Evolutionary conservation across 2,329 filamentous ascomycete species (phyloP).

Genomic region (Ceratocystis ficicola): DNA sequence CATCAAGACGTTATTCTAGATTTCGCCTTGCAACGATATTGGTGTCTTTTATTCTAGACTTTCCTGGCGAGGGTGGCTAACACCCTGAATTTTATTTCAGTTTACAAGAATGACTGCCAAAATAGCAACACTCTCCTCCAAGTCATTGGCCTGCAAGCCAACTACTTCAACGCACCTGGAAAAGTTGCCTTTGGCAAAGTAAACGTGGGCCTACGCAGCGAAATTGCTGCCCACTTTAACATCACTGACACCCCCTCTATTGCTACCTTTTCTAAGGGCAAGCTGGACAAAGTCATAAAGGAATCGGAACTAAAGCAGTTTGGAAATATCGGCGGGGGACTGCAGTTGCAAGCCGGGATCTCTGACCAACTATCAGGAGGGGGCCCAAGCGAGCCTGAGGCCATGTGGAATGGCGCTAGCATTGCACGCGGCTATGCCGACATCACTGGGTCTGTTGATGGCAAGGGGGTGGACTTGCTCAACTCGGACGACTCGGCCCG

Average conservation of each 20-base stretch:
- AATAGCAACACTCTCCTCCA: conserved; percentile 78
- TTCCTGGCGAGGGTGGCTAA: neutral
- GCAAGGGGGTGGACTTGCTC: conserved; percentile 69
- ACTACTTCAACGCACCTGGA: conserved; percentile 55
- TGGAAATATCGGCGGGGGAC: conserved; percentile 26
- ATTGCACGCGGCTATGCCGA: conserved; percentile 72
- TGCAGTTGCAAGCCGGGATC: too few relatives aligned
- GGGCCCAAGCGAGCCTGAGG: neutral
- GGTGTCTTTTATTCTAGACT: neutral
- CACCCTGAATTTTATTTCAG: conserved; percentile 33
- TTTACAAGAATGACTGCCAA: conserved; percentile 78
- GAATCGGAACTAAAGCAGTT: conserved; percentile 24
- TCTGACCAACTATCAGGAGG: conserved; percentile 41
- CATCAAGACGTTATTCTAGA: neutral
- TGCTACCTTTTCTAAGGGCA: conserved; percentile 66
- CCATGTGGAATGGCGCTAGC: conserved; percentile 57
- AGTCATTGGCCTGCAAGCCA: conserved; percentile 64
- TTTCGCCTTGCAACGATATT: neutral
- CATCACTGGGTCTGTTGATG: conserved; percentile 69
- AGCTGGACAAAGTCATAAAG: conserved; percentile 34
- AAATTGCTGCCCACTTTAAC: conserved; percentile 60
- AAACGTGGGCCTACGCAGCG: conserved; percentile 64
- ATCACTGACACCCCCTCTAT: conserved; percentile 81
- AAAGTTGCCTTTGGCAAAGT: conserved; percentile 76
- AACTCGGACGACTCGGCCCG: conserved; percentile 69